phyloP scores from a whole-genome alignment of 257 asterid species.

The Plantago elongata region DNA sequence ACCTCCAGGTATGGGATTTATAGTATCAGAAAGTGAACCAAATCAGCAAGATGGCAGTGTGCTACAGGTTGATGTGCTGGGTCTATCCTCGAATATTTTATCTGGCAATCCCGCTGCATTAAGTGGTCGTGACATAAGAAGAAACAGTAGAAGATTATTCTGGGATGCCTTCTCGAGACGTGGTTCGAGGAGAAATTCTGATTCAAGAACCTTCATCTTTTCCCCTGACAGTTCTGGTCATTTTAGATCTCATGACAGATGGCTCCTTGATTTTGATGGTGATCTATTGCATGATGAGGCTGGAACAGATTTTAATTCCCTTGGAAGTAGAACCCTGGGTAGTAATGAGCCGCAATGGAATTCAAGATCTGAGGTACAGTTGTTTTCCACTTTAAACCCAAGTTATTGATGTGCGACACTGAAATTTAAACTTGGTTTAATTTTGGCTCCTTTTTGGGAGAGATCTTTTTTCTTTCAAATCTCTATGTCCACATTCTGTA shows the following conservation, averaged over 20 bases:
- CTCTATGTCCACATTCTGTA: not conserved
- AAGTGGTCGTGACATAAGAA: conserved; percentile 51
- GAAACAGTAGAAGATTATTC: conserved; percentile 76
- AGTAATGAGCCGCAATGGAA: conserved; percentile 47
- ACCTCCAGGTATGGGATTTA: conserved; percentile 46
- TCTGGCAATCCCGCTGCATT: conserved; percentile 51
- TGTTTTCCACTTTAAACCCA: no score
- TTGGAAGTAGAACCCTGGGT: conserved; percentile 35
- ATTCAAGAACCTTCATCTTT: conserved; percentile 38
- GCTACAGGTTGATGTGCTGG: conserved; percentile 50
- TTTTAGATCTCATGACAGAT: conserved; percentile 50
- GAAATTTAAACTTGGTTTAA: no score
- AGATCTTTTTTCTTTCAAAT: not conserved
- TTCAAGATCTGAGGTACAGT: conserved; percentile 75
- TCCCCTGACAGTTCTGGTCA: conserved; percentile 48
- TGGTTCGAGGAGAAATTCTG: conserved; percentile 56
- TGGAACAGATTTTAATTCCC: conserved; percentile 47
- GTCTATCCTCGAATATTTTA: conserved; percentile 42
- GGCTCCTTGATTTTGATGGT: conserved; percentile 54
- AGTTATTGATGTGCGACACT: no score
- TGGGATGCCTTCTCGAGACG: conserved; percentile 88
- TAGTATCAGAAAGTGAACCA: conserved; percentile 59
- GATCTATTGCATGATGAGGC: conserved; percentile 45
- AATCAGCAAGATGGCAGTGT: conserved; percentile 39
- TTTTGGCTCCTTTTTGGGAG: no score